A percentile compares a stretch with the other conserved stretches of the same genome.
Conservation (phyloP, 1,284 basidiomycete species). For the Sporisorium iseilematis-ciliati region DNA sequence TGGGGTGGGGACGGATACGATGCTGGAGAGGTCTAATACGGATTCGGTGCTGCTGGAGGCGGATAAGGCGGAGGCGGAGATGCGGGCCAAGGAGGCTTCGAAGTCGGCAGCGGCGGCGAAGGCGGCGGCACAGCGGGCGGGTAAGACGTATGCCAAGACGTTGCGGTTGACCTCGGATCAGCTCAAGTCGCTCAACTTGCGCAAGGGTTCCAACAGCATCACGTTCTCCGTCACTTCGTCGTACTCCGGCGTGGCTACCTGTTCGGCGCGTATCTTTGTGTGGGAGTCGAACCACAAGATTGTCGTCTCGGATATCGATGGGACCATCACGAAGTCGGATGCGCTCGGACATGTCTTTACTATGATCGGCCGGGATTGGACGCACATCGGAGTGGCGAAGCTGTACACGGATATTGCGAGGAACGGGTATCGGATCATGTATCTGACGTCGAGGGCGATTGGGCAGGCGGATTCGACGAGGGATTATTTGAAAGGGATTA, state of each 20-base stretch:
- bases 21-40: constrained; percentile 47
- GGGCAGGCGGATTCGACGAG: constrained; percentile 97
- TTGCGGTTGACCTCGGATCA: constrained; percentile 86
- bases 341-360: constrained; percentile 97
- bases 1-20: constrained; percentile 21
- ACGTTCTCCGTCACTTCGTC: constrained; percentile 89
- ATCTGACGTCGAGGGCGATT: constrained; percentile 96
- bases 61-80: constrained; percentile 16
- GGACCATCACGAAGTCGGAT: constrained; percentile 95
- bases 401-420: constrained; percentile 93
- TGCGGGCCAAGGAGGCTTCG: neutral
- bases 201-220: constrained; percentile 89
- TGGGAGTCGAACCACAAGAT: constrained; percentile 92
- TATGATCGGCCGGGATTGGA: constrained; percentile 99
- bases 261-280: constrained; percentile 92
- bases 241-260: constrained; percentile 82
- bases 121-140: constrained; percentile 49
- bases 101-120: constrained; percentile 7
- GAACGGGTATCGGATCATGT: constrained; percentile 99
- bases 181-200: constrained; percentile 79
- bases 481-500: constrained; percentile 93
- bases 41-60: constrained; percentile 48
- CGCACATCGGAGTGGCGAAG: constrained; percentile 96
- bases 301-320: constrained; percentile 97
- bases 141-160: constrained; percentile 88